Conservation (phyloP, 2,329 filamentous ascomycete species). For the Aspergillus luchuensis region DNA sequence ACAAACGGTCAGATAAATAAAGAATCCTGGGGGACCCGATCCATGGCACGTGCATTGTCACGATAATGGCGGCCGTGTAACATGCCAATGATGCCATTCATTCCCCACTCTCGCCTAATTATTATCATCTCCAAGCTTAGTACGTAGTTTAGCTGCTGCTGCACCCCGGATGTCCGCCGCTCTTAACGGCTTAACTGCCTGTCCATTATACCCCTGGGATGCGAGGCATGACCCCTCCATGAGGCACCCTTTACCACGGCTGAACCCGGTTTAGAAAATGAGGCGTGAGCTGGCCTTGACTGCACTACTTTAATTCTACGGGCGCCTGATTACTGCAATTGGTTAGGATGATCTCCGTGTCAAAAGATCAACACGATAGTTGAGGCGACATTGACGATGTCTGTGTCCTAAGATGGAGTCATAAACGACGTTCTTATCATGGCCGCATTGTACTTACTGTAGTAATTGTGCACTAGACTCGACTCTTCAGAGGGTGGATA, state of each 20-base stretch:
- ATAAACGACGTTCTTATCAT: no score
- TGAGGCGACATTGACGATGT: no score
- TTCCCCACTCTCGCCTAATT: neutral
- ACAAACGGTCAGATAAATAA: conserved; percentile 1
- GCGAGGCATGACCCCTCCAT: conserved; percentile 1
- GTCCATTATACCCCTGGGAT: neutral
- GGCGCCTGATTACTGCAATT: neutral
- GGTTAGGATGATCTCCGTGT: neutral
- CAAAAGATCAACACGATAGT: neutral
- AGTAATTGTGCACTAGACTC: no score
- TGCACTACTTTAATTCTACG: neutral
- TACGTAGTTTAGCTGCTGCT: neutral
- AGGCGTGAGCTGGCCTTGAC: neutral
- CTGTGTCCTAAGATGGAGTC: no score
- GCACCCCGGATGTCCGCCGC: neutral
- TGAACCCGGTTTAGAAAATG: neutral
- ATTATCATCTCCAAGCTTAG: no score
- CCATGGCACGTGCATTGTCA: neutral
- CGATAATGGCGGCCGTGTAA: neutral
- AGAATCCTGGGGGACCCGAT: neutral
- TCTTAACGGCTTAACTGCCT: no score
- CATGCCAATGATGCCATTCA: neutral
- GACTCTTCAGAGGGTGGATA: no score
- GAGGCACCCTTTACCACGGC: neutral
- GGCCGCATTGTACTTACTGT: no score